Evolutionary conservation across 768 basidiomycete species (phyloP), one percentile per base, ranked within the genome.

Genomic region (Leccinum variicolor): DNA sequence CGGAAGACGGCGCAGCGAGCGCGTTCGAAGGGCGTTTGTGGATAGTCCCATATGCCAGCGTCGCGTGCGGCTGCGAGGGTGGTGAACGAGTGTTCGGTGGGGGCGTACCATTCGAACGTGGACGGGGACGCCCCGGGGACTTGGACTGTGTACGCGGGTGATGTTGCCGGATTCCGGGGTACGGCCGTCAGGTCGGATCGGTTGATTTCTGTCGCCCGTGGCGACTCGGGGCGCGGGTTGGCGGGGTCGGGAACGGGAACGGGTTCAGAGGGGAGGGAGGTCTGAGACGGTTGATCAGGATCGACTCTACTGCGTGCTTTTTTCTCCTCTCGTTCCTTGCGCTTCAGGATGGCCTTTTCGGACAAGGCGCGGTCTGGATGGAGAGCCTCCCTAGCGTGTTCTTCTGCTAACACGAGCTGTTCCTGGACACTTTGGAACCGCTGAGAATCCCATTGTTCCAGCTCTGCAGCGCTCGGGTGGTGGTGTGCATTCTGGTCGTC

Each of bases 1-100:
- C 81, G 80, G 69, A 94, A 96, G 10, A 94, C 88, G 10, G 79
- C 85, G 60, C 90, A 94, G 54, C 85, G 80, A 11, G 94, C 92
- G 3, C 82, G 79, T 68, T 96, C 87, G 43, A 78, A 69, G 2
- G 82, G 73, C 3, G 77, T 85, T 4, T 78, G 72, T 0, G 93
- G 92, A 66, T 89, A 94, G 17, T 75, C 74, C 92, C 92, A 96
- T 48, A 95, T 71, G 1, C 85, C 85, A 0, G 88, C 89, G 6
- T 73, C 76, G 33, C 76, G 81, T 6, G 93, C 92, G 0, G 79
- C 74, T 6, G 76, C 73, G 39, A 94, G 75, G 3, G 85, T 84
- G 2, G 76, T 51, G 69, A 85, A 89, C 3, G 78, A 74, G 64
- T 71, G 67, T 4, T 64, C 34, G 31, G 69, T 61, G 3, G 80